Conservation (phyloP, 176 grass and related monocot species). For the Thinopyrum elongatum region DNA sequence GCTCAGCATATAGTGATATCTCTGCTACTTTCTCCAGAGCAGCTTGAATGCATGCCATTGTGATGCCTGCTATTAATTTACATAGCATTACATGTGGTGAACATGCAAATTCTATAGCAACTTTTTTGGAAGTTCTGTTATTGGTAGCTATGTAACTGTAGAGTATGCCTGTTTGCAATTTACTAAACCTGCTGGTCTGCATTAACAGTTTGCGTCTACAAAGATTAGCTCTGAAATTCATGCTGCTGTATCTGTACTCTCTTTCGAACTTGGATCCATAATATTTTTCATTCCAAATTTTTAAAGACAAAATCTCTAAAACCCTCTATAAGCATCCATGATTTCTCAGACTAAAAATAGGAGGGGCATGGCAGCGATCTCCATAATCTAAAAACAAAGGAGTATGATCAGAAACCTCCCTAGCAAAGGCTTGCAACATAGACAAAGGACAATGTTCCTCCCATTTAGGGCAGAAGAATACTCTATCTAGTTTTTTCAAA, state of each 20-base stretch:
- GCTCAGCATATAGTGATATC: background rate
- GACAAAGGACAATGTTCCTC: no score
- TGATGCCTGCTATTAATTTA: background rate
- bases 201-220: slow-evolving; percentile 3
- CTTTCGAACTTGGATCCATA: no score
- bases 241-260: background rate
- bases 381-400: no score
- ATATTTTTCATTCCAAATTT: no score
- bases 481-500: no score
- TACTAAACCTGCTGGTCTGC: slow-evolving; percentile 16
- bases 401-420: no score
- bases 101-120: background rate
- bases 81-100: background rate
- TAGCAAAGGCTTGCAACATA: no score
- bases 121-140: slow-evolving; percentile 15
- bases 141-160: slow-evolving; percentile 14
- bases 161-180: background rate
- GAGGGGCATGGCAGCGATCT: no score
- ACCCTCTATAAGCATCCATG: no score
- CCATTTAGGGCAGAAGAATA: no score
- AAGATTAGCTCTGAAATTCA: slow-evolving; percentile 19
- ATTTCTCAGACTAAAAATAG: no score
- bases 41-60: background rate
- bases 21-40: background rate
- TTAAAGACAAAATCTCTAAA: no score